These are phyloP conservation scores for Ganoderma resinaceum DNA, from an alignment of 1,284 basidiomycete genomes.

Conservation along the genomic window DNA sequence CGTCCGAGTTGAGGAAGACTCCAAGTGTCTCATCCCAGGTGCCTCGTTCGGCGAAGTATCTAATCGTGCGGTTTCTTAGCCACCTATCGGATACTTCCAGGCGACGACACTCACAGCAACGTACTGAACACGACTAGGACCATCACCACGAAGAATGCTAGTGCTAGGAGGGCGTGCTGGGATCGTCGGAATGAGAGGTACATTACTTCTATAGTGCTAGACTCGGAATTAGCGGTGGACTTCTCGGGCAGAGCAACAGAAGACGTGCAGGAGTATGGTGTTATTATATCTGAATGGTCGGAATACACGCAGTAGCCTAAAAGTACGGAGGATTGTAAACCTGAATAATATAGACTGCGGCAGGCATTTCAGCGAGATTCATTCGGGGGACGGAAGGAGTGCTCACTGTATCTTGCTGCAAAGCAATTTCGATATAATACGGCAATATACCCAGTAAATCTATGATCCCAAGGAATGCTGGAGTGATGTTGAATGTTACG, in stretches of 20 bases:
- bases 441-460: constrained; percentile 86
- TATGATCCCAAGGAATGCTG: constrained; percentile 87
- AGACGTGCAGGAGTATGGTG: constrained; percentile 76
- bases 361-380: constrained; percentile 1
- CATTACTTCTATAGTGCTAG: constrained; percentile 91
- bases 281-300: constrained; percentile 86
- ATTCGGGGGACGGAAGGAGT: neutral
- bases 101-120: constrained; percentile 61
- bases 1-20: constrained; percentile 84
- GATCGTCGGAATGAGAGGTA: constrained; percentile 86
- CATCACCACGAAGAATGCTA: constrained; percentile 90
- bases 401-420: constrained; percentile 86
- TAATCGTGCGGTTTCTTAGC: constrained; percentile 34
- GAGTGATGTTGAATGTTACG: neutral
- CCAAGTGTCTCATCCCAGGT: constrained; percentile 84
- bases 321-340: constrained; percentile 86
- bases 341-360: constrained; percentile 81
- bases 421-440: constrained; percentile 84
- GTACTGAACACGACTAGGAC: constrained; percentile 88
- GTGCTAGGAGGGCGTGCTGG: constrained; percentile 84
- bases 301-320: constrained; percentile 86
- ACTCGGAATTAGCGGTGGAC: constrained; percentile 14
- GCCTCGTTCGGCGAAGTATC: constrained; percentile 89
- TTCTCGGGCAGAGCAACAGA: neutral
- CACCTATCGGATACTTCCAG: neutral